Evolutionary conservation across 345 rosid species (phyloP).

Genomic region (Iberis pinnata): DNA sequence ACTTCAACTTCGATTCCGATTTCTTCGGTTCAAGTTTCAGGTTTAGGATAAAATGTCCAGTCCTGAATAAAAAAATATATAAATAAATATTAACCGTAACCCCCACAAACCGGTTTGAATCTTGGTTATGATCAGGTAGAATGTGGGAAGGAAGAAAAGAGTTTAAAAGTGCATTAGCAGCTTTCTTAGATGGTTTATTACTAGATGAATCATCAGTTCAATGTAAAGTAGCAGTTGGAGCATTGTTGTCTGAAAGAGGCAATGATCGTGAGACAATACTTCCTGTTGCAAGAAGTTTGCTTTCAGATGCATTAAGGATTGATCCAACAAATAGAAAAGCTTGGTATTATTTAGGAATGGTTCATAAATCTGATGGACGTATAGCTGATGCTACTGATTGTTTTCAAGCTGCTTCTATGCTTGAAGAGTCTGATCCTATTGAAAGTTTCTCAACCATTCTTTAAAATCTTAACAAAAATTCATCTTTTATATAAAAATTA

Average conservation of each 20-base stretch:
- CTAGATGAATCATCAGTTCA: slow-evolving; percentile 59
- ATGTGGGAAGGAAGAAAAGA: slow-evolving; percentile 66
- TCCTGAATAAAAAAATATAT: too few species aligned
- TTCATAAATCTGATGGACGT: slow-evolving; percentile 74
- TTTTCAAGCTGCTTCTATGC: slow-evolving; percentile 94
- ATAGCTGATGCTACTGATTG: slow-evolving; percentile 81
- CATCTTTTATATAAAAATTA: neutral
- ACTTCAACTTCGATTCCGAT: too few species aligned
- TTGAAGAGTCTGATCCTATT: slow-evolving; percentile 82
- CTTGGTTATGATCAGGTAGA: slow-evolving; percentile 39
- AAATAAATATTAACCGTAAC: too few species aligned
- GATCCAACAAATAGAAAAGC: slow-evolving; percentile 84
- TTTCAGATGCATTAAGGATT: slow-evolving; percentile 78
- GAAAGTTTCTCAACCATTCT: slow-evolving; percentile 53
- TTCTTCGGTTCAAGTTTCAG: too few species aligned
- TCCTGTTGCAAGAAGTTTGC: slow-evolving; percentile 81
- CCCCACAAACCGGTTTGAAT: slow-evolving; percentile 11
- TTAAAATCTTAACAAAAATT: slow-evolving; percentile 28
- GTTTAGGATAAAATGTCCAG: too few species aligned
- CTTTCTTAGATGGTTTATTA: slow-evolving; percentile 51
- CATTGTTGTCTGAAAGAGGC: slow-evolving; percentile 50
- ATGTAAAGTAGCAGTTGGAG: slow-evolving; percentile 55
- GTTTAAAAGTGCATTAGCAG: slow-evolving; percentile 42
- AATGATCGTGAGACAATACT: slow-evolving; percentile 35
- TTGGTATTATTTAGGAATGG: slow-evolving; percentile 80